Evolutionary conservation across 2,329 filamentous ascomycete genomes (phyloP), one percentile per base, ranked within the genome.

Genomic region (Trichothecium sympodiale): DNA sequence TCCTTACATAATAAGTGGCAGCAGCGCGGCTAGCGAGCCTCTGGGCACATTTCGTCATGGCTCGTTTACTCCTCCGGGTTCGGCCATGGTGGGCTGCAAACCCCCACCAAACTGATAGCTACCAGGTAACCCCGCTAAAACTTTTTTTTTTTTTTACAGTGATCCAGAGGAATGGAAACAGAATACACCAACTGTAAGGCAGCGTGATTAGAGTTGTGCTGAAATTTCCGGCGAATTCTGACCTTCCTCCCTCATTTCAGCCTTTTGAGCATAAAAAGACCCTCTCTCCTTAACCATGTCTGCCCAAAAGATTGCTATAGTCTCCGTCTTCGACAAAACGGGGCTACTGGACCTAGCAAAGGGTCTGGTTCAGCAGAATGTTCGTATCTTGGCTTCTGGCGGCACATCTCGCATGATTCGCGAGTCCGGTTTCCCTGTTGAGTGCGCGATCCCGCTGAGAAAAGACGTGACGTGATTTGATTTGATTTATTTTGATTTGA

Each of bases 241-340:
- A n/a, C 33, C 26, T 23, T 16, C 15, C 17, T 16, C 25, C 31
- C 14, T 34, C 29, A 6, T 28, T 32, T 38, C 18, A 36, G 25
- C 27, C 29, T 12, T 28, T 39, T 37, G 20, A 25, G 10, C 20
- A 25, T 25, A 6, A 25, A 6, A 25, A 25, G 20, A n/a, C n/a
- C 10, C 20, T 25, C 10, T 36, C 39, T 43, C 34, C 35, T 53
- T 42, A 45, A 63, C 62, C 59, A 50, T 58, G 42, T 49, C 44
- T 18, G 51, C 60, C 41, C 72, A 75, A 56, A 68, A 72, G 55
- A 74, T 73, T 70, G 91, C 91, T 47, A 96, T 98, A 56, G 74
- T 98, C 58, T 96, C 89, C 46, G 91, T 96, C 69, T 96, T 91
- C 59, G 86, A 98, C 74, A 98, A 98, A 79, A 96, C 89, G 38